Evolutionary conservation across 345 rosid genomes (phyloP), one percentile per base, ranked within the genome.

Genomic region (Fremontodendron californicum): DNA sequence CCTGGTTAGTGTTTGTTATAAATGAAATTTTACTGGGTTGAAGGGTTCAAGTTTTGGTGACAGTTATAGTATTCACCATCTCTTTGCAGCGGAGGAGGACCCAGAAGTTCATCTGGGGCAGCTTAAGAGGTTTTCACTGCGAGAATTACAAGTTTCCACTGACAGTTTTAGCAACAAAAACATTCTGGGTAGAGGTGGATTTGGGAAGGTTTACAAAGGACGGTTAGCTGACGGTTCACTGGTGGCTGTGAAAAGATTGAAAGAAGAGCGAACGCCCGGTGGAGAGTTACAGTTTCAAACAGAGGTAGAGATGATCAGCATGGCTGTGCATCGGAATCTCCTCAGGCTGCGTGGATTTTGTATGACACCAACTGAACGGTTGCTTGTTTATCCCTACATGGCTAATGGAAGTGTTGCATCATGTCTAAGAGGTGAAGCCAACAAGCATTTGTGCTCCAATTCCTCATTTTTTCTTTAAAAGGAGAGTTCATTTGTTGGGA

Each of bases 341-440:
- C 88, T 95, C 57, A 88, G 98, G 42, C 79, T 95, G 71, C 91
- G 93, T 71, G 98, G 99, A 23, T 95, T 95, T 82, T 95, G 99
- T 80, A 95, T 95, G 99, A 95, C 99, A 39, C 98, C 99, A 10
- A 93, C 98, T 0, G 98, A 95, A 73, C 84, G 99, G 55, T 79
- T 95, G 72, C 98, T 95, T 65, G 98, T 95, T 69, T 95, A 95
- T 79, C 99, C 98, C 48, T 95, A 92, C 89, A 95, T 95, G 99
- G 99, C 99, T 66, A 95, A 95, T 37, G 99, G 99, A 84, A 95
- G 99, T 57, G 99, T 95, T 11, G 99, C 99, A 23, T 95, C 99
- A 7, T 95, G 99, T 81, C 86, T 95, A 71, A 87, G 99, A 88
- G 99, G 99, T 93, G 79, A 73, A 70, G 66, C 73, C 60, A 57